A percentile compares a stretch with the other conserved stretches of the same genome.
Conservation (phyloP, 2,329 filamentous ascomycete species). For the Pseudogymnoascus sp. region DNA sequence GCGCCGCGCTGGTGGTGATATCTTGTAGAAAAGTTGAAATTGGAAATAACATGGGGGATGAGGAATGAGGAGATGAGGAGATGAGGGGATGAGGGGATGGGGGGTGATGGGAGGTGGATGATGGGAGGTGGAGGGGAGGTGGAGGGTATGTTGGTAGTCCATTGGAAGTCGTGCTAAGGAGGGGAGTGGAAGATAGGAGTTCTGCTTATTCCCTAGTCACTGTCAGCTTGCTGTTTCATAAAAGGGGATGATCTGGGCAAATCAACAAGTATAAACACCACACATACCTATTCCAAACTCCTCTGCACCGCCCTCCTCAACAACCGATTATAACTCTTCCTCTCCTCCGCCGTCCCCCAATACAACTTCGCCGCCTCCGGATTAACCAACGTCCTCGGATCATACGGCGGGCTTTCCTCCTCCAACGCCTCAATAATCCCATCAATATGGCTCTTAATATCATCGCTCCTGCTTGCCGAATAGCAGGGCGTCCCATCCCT, state of each 20-base stretch:
- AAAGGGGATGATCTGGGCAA: too few species aligned
- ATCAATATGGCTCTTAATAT: slow-evolving; percentile 74
- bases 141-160: neutral
- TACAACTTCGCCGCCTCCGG: slow-evolving; percentile 77
- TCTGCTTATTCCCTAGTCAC: too few species aligned
- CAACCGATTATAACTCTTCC: slow-evolving; percentile 75
- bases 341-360: slow-evolving; percentile 73
- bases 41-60: neutral
- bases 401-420: slow-evolving; percentile 79
- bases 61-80: neutral
- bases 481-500: slow-evolving; percentile 78
- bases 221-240: neutral
- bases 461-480: slow-evolving; percentile 60
- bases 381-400: slow-evolving; percentile 80
- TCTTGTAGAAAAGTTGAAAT: neutral
- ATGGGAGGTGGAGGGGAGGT: neutral
- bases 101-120: too few species aligned
- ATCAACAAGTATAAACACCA: too few species aligned
- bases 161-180: neutral
- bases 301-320: slow-evolving; percentile 69
- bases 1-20: neutral
- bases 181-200: neutral
- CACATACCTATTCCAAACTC: slow-evolving; percentile 51
- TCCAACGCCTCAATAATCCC: slow-evolving; percentile 76
- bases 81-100: neutral